A percentile compares a stretch with the other conserved stretches of the same genome.
Conservation (phyloP, 164 flowering plant genomes). For the Amborella trichopoda region DNA sequence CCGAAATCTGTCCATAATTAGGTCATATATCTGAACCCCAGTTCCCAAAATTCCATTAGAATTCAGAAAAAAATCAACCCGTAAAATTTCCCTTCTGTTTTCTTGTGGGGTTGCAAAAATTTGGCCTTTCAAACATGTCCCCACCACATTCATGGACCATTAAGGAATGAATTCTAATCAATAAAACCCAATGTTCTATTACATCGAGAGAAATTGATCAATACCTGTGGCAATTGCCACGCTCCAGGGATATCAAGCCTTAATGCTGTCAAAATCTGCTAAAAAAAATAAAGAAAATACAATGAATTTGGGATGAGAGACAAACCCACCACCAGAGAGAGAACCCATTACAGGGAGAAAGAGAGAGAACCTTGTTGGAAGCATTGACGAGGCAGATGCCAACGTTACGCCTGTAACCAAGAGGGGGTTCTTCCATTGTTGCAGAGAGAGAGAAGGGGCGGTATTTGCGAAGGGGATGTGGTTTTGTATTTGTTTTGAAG, state of each 20-base stretch:
- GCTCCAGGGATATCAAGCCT: constrained; percentile 58
- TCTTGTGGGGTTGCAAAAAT: too few species aligned
- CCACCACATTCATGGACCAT: too few species aligned
- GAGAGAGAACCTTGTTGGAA: constrained; percentile 43
- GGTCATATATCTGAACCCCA: too few species aligned
- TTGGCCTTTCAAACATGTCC: too few species aligned
- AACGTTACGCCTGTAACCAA: constrained; percentile 77
- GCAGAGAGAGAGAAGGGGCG: constrained; percentile 16
- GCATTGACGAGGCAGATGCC: constrained; percentile 76
- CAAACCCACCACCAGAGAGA: neutral
- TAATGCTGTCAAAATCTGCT: constrained; percentile 62
- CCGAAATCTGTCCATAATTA: too few species aligned
- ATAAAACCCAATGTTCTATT: too few species aligned
- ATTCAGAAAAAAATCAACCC: too few species aligned
- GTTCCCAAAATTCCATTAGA: too few species aligned
- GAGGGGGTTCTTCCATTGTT: constrained; percentile 73
- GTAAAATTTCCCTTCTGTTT: too few species aligned
- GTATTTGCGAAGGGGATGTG: neutral
- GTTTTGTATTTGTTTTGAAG: too few species aligned
- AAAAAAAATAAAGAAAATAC: neutral
- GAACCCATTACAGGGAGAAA: neutral
- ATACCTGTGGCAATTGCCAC: constrained; percentile 96
- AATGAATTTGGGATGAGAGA: neutral
- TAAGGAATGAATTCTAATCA: too few species aligned
- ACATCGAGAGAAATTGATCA: too few species aligned